Base-by-base conservation (phyloP, 2,329 filamentous ascomycete species). In the Claviceps humidiphila region DNA sequence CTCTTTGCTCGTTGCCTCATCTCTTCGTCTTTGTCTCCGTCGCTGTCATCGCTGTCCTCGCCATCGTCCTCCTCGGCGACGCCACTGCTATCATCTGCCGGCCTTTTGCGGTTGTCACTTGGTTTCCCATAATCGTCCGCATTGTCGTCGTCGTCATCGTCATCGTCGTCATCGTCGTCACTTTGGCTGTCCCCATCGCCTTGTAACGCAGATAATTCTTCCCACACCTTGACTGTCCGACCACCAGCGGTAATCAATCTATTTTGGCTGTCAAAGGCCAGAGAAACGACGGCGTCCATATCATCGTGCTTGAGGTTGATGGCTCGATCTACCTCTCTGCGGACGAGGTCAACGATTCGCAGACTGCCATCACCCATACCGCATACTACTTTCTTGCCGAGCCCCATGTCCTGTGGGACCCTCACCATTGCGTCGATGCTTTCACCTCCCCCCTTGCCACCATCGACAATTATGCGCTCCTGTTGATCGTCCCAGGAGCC, bases 401-500 rank as follows among this genome's bases (percentile, higher is more conserved):
- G 74, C 1, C 82, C 82, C 42, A 90, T 72, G 17, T 78, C 80
- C 38, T 85, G 80, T 0, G 89, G 89, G 17, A 93, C 73, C 50
- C 85, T 68, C 1, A 80, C 75, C 55, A 96, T 72, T n/a, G 82
- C 78, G 62, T 97, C 91, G 43, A 96, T 71, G 54, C 86, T 88
- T 66, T 94, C 89, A 45, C 80, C 87, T 8, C 81, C 84, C 20
- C 67, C 70, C 58, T 70, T 75, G 17, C 74, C 77, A 9, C 74
- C 69, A 58, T 89, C 83, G 8, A 96, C 81, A 48, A 86, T 81
- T 60, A 96, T 86, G 50, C 89, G 80, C 69, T 95, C 89, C 59
- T 94, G 87, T 65, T 95, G 89, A 65, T 97, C 91, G 62, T 95
- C 90, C 91, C 93, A 97, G 1, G 87, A 81, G 1, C 91, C 91